Evolutionary conservation across 2,329 filamentous ascomycete species (phyloP).

Genomic region (Epichloe glyceriae): DNA sequence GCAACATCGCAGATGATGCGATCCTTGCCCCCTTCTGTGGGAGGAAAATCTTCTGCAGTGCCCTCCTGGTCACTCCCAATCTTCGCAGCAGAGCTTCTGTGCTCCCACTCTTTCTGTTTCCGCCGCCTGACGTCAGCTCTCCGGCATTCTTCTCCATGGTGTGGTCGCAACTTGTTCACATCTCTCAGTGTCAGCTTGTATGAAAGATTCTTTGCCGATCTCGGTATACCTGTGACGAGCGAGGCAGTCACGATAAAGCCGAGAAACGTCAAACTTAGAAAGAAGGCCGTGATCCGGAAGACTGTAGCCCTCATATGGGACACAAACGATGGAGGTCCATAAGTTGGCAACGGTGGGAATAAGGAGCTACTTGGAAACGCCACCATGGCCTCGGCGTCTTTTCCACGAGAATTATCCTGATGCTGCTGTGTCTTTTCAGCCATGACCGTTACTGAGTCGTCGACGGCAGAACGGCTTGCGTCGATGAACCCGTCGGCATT

Average conservation of each 20-base stretch:
- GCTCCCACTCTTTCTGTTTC: slow-evolving; percentile 51
- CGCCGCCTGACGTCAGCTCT: slow-evolving; percentile 43
- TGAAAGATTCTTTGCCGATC: slow-evolving; percentile 34
- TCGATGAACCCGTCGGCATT: not conserved
- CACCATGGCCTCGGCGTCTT: not conserved
- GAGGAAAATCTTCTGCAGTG: slow-evolving; percentile 46
- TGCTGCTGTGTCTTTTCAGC: not conserved
- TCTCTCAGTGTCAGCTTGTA: slow-evolving; percentile 44
- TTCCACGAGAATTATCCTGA: not conserved
- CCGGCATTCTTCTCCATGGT: slow-evolving; percentile 58
- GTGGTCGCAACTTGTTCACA: slow-evolving; percentile 48
- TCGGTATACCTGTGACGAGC: slow-evolving; percentile 52
- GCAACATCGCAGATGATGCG: slow-evolving; percentile 63
- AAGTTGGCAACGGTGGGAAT: slow-evolving; percentile 74
- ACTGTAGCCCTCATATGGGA: not conserved
- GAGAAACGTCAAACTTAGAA: slow-evolving; percentile 68
- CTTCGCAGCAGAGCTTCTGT: slow-evolving; percentile 22
- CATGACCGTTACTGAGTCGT: slow-evolving; percentile 37
- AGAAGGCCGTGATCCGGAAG: slow-evolving; percentile 51
- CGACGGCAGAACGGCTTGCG: not conserved
- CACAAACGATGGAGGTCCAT: slow-evolving; percentile 59
- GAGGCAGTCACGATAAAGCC: slow-evolving; percentile 63
- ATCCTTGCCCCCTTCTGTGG: slow-evolving; percentile 71
- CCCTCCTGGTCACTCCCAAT: slow-evolving; percentile 29
- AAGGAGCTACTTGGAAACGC: slow-evolving; percentile 51